Evolutionary conservation across 2,329 filamentous ascomycete genomes (phyloP).

Genomic region (Setomelanomma holmii): DNA sequence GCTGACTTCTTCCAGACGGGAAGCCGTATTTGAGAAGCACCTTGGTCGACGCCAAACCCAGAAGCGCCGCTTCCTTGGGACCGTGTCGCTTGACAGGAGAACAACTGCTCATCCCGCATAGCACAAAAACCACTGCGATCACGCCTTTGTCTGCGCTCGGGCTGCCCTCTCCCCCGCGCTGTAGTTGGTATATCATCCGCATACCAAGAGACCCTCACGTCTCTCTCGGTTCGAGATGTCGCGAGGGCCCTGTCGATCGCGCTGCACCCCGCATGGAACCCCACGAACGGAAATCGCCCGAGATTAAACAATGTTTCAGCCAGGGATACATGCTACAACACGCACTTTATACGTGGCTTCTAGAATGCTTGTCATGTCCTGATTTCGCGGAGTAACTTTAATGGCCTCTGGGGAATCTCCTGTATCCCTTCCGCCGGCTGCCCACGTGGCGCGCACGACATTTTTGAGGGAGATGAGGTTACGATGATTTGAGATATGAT

Average conservation of each 20-base stretch:
- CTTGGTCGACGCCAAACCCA: too few relatives aligned
- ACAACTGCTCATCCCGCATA: too few relatives aligned
- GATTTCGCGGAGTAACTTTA: neutral
- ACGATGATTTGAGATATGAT: neutral
- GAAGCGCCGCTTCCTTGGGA: too few relatives aligned
- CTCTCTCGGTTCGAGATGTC: conserved; percentile 17
- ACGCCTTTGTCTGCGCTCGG: too few relatives aligned
- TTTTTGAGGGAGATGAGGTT: neutral
- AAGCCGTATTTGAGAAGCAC: too few relatives aligned
- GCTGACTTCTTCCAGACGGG: too few relatives aligned
- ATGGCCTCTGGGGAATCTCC: neutral
- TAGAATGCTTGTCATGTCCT: neutral
- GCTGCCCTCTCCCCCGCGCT: too few relatives aligned
- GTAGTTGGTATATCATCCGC: too few relatives aligned
- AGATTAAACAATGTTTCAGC: neutral
- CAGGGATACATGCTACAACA: neutral
- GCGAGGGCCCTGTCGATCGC: conserved; percentile 21
- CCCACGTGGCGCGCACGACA: conserved; percentile 2
- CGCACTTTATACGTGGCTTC: neutral
- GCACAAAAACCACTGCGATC: too few relatives aligned
- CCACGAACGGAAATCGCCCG: neutral
- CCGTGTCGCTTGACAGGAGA: too few relatives aligned
- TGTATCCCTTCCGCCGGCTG: conserved; percentile 8
- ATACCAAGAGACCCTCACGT: too few relatives aligned
- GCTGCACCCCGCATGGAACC: conserved; percentile 14